Evolutionary conservation across 148 eudicot genomes (phyloP), one percentile per base, ranked within the genome.

Genomic region (Tetragonia tetragonoides): DNA sequence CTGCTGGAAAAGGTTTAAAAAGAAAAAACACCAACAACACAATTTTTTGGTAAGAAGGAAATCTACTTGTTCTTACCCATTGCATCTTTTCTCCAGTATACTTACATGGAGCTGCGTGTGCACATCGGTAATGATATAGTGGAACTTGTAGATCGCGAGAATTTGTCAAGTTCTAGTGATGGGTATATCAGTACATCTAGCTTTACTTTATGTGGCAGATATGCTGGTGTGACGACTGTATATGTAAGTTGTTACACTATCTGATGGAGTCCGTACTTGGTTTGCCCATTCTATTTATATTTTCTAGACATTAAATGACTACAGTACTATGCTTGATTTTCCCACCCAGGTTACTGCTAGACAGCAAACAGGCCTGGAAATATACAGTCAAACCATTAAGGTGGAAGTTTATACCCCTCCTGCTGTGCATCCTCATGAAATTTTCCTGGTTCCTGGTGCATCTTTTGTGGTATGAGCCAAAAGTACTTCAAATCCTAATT

Each of bases 371-470:
- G 97, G 98, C 44, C 83, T 38, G 77, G 92, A 94, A 79, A 88
- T 94, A 78, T 57, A 68, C 78, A 90, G 90, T 77, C 91, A 92
- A 79, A 79, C 77, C 63, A 85, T 94, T 42, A 86, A 83, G 75
- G 90, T 94, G 80, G 98, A 94, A 86, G 98, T 94, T 38, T 94
- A 94, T 84, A 86, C 91, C 60, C 85, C 88, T 70, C 98, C 94
- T 47, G 80, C 75, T 68, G 69, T 94, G 63, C 87, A 86, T 83
- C 98, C 97, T 18, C 79, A 70, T 79, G 84, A 94, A 70, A 81
- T 94, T 77, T 89, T 89, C 64, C 85, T 94, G 72, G 93, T 89
- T 69, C 98, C 98, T 44, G 98, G 98, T 78, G 97, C 98, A 76
- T 89, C 94, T 60, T 94, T 87, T 71, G 88, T 92, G 93, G 93